These are phyloP conservation scores for Lachancea sp. DNA, from an alignment of 805 yeast genomes.

Conservation along the genomic window DNA sequence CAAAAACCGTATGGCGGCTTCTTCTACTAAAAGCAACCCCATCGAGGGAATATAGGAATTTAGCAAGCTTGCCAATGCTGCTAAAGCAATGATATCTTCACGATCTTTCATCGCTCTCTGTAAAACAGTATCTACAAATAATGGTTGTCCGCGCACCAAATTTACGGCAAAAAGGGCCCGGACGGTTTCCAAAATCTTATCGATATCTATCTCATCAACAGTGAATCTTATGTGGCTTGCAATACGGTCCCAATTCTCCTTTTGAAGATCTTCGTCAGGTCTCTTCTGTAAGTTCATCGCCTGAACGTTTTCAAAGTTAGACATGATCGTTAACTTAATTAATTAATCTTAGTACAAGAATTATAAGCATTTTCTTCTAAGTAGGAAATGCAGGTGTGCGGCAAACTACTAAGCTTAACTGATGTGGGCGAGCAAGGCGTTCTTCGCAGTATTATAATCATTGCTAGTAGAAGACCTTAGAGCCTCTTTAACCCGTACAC, in stretches of 20 bases:
- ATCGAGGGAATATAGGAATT: constrained; percentile 64
- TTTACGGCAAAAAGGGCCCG: constrained; percentile 51
- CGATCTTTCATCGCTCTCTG: constrained; percentile 41
- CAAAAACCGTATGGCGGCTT: constrained; percentile 55
- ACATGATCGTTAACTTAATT: neutral
- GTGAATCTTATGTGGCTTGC: constrained; percentile 42
- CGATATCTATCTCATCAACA: constrained; percentile 40
- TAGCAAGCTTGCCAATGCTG: constrained; percentile 52
- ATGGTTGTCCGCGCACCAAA: constrained; percentile 53
- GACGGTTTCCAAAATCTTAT: constrained; percentile 45
- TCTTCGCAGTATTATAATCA: too few species aligned
- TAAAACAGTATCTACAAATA: constrained; percentile 53
- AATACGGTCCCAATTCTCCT: constrained; percentile 50
- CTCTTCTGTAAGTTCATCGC: constrained; percentile 1
- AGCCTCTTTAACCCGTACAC: too few species aligned
- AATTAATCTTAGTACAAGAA: neutral
- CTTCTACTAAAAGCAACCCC: constrained; percentile 49
- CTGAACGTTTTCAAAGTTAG: neutral
- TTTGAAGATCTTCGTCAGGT: constrained; percentile 39
- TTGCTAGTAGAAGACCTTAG: too few species aligned
- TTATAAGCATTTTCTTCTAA: too few species aligned
- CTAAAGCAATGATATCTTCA: constrained; percentile 41
- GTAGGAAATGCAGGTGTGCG: too few species aligned
- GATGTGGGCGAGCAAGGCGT: neutral
- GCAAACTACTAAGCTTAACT: too few species aligned